These are phyloP conservation scores for Planoprotostelium fungivorum DNA, from an alignment of 78 protist genomes.

Conservation along the genomic window DNA sequence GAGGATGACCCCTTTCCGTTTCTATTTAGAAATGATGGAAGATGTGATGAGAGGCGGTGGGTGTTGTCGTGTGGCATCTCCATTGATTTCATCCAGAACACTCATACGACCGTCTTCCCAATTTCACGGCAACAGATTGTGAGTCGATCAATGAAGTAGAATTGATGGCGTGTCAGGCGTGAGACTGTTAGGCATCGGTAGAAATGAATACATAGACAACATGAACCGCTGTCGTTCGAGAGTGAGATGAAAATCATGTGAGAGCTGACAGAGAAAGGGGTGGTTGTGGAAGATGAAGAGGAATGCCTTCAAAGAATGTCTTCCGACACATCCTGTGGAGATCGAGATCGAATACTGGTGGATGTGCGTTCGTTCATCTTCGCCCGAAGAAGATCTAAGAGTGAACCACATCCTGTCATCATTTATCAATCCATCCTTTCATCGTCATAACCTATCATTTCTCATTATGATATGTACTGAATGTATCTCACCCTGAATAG, in stretches of 20 bases:
- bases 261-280: neutral
- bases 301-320: constrained; percentile 26
- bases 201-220: constrained; percentile 65
- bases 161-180: constrained; percentile 3
- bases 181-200: constrained; percentile 55
- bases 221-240: constrained; percentile 61
- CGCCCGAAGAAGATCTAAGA: neutral
- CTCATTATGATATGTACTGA: neutral
- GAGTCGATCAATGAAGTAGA: neutral
- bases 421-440: too few relatives aligned
- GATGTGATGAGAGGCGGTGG: constrained; percentile 60
- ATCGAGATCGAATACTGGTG: constrained; percentile 67
- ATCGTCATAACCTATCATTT: too few relatives aligned
- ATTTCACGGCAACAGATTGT: constrained; percentile 72
- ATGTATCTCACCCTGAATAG: neutral
- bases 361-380: constrained; percentile 8
- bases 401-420: too few relatives aligned
- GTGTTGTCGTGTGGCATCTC: neutral
- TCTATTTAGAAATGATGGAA: constrained; percentile 65
- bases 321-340: constrained; percentile 40
- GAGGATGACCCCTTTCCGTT: constrained; percentile 58
- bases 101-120: constrained; percentile 70
- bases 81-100: constrained; percentile 14
- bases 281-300: constrained; percentile 52
- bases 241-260: neutral